These are phyloP conservation scores for Coemansia sp. DNA, from an alignment of 192 early-diverging fungal species.

Conservation along the genomic window DNA sequence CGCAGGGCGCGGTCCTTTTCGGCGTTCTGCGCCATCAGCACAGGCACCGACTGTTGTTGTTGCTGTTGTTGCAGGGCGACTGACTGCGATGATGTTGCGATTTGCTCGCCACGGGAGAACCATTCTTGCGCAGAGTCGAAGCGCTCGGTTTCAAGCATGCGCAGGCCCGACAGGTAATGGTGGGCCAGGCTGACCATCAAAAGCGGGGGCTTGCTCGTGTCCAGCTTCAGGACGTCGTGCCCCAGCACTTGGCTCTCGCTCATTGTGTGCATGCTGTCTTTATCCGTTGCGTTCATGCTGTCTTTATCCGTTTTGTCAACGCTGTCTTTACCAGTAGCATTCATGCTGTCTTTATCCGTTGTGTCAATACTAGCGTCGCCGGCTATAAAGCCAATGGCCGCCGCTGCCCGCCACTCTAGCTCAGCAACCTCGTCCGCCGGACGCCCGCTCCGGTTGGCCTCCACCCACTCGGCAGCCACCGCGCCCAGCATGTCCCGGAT, in stretches of 20 bases:
- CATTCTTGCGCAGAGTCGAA: slow-evolving; percentile 24
- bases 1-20: slow-evolving; percentile 35
- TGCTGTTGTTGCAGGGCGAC: background rate
- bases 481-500: background rate
- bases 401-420: slow-evolving; percentile 1
- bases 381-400: slow-evolving; percentile 8
- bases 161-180: slow-evolving; percentile 38
- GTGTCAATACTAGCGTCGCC: background rate
- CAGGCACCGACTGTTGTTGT: background rate
- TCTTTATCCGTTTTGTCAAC: background rate
- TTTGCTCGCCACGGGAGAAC: slow-evolving; percentile 32
- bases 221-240: slow-evolving; percentile 2
- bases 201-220: slow-evolving; percentile 6
- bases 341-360: background rate
- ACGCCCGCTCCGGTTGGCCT: background rate
- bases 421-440: background rate
- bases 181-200: slow-evolving; percentile 21
- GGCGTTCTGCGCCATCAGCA: slow-evolving; percentile 13
- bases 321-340: background rate
- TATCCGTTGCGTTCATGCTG: background rate
- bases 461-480: slow-evolving; percentile 9
- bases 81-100: background rate
- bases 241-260: slow-evolving; percentile 22
- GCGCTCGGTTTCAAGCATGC: slow-evolving; percentile 27
- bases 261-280: slow-evolving; percentile 6